Evolutionary conservation across 1,284 basidiomycete species (phyloP), one percentile per base, ranked within the genome.

Genomic region (Veloboletus limbatus): DNA sequence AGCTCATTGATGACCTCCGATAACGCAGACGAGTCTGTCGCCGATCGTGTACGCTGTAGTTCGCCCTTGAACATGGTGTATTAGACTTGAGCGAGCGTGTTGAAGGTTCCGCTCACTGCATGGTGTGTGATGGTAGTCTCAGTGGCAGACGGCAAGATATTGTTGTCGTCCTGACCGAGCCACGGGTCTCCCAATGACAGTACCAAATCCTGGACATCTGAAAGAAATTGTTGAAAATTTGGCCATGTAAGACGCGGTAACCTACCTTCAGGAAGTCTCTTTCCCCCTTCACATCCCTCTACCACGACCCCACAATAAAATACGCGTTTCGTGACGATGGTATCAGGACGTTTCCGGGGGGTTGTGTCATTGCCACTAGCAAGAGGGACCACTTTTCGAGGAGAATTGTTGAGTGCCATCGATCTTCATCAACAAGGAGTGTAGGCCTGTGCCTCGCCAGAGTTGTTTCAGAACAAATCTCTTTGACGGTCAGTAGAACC

Each of bases 231-330:
- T 45, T 14, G 13, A 35, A 7, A 27, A 35, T 44, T 40, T 13
- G 3, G 6, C 8, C 25, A 37, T 14, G 21, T 7, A 24, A 43
- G 28, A 48, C 26, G 17, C 17, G 5, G 6, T 10, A 16, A 68
- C 73, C 48, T 56, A 85, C 88, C 88, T 67, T 83, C 79, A 34
- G 84, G 75, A 44, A 89, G 74, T 50, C 78, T 75, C 54, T 72
- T 75, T 2, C 82, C 84, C 56, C 77, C 75, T 49, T 84, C 82
- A 30, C 82, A 79, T 41, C 82, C 85, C 66, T 91, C 88, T 22
- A 91, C 84, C 17, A 91, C 87, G 26, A 91, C 85, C 28, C 83
- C 84, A 56, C 85, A 88, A 65, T 83, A 88, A 66, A 90, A 91
- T 24, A 81, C 82, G 60, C 88, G 83, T 62, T 75, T 83, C 3